These are phyloP conservation scores for Lolium multiflorum DNA, from an alignment of 176 grass and related monocot species.

Conservation along the genomic window DNA sequence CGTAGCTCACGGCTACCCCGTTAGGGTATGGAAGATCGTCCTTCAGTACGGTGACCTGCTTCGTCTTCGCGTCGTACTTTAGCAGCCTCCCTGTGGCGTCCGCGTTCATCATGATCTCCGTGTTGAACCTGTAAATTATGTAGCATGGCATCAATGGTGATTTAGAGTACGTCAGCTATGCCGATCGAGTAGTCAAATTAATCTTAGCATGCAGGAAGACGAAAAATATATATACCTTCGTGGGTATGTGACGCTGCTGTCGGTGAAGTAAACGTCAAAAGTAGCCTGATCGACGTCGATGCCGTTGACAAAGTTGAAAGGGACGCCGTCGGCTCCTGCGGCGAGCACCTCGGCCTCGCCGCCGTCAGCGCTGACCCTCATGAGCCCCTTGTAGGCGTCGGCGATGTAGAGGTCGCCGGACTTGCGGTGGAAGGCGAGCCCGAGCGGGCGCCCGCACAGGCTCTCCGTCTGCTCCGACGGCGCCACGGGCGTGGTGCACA, in stretches of 20 bases:
- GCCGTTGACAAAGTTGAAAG: neutral
- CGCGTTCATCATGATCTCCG: too few relatives aligned
- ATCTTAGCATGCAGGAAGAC: too few relatives aligned
- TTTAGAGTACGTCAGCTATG: too few relatives aligned
- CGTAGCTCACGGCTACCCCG: too few relatives aligned
- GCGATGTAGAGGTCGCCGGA: slow-evolving; percentile 4
- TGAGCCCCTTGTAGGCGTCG: neutral
- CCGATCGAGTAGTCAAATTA: too few relatives aligned
- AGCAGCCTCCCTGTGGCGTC: too few relatives aligned
- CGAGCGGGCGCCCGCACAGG: neutral
- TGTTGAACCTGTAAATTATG: too few relatives aligned
- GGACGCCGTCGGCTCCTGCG: neutral
- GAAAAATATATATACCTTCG: neutral
- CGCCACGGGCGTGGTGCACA: neutral
- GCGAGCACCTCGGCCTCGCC: neutral
- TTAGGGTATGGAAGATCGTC: too few relatives aligned
- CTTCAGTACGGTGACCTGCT: too few relatives aligned
- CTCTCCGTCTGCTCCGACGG: slow-evolving; percentile 12
- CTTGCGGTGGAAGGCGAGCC: neutral
- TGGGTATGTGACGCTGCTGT: neutral
- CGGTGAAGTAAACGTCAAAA: neutral
- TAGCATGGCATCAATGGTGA: too few relatives aligned
- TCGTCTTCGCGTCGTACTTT: too few relatives aligned
- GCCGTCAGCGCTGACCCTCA: neutral
- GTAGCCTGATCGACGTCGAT: neutral